These are phyloP conservation scores for Vanilla planifolia DNA, from an alignment of 106 monocot genomes.

Conservation along the genomic window DNA sequence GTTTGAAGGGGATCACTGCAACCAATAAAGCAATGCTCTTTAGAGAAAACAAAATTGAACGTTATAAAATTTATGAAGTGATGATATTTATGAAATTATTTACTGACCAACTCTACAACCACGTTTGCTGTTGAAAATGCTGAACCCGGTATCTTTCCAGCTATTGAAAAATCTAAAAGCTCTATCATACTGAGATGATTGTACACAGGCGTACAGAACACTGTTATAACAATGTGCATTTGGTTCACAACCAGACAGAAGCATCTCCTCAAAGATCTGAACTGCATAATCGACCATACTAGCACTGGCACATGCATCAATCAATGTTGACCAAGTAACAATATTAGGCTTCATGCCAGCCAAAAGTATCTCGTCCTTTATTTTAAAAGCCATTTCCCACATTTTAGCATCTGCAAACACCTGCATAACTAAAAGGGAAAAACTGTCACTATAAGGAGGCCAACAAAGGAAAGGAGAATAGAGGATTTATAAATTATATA, in stretches of 20 bases:
- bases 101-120: no score
- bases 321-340: constrained; percentile 77
- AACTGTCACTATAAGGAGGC: background rate
- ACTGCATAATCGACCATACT: constrained; percentile 54
- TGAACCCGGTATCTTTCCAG: constrained; percentile 68
- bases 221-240: constrained; percentile 81
- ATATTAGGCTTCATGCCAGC: constrained; percentile 63
- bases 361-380: constrained; percentile 74
- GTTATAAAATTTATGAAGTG: constrained; percentile 5
- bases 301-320: constrained; percentile 67
- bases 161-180: constrained; percentile 68
- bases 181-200: constrained; percentile 79
- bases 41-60: background rate
- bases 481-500: background rate
- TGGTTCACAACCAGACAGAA: constrained; percentile 64
- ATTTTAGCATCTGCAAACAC: constrained; percentile 86
- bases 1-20: constrained; percentile 55
- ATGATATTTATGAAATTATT: background rate
- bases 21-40: background rate
- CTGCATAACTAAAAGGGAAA: constrained; percentile 21
- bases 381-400: constrained; percentile 70
- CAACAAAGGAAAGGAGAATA: background rate
- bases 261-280: constrained; percentile 80
- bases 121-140: constrained; percentile 12
- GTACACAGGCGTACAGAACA: constrained; percentile 72